Evolutionary conservation across 257 asterid genomes (phyloP), one percentile per base, ranked within the genome.

Genomic region (Coffea eugenioides): DNA sequence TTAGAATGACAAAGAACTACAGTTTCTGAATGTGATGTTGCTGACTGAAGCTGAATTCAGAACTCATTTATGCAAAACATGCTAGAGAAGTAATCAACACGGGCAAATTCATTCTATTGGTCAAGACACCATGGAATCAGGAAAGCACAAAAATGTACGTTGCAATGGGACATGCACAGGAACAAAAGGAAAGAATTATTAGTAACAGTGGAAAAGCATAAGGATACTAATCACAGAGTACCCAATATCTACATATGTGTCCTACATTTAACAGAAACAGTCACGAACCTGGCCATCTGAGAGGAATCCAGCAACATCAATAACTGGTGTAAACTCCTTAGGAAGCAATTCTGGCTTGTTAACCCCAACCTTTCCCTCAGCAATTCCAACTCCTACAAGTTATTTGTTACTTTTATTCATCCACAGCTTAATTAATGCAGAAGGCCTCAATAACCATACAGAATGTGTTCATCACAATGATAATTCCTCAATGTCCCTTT

Each of bases 281-380:
- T 41, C 21, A 79, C 85, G 57, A 18, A 95, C 98, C 98, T 93
- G 98, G 80, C 99, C 98, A 82, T 92, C 97, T 8, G 99, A 96
- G 61, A 96, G 89, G 90, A 93, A 96, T 3, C 98, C 99, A 23
- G 99, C 99, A 81, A 92, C 96, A 85, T 96, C 99, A 81, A 96
- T 96, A 21, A 93, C 93, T 0, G 92, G 10, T 51, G 93, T 91
- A 25, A 87, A 90, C 86, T 87, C 97, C 77, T 83, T 80, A 39
- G 99, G 99, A 75, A 95, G 91, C 89, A 95, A 81, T 82, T 93
- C 98, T 12, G 98, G 98, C 87, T 93, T 93, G 94, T 95, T 95
- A 48, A 92, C 98, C 77, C 97, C 97, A 3, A 82, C 79, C 83
- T 84, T 87, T 73, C 85, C 97, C 83, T 93, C 97, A 76, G 94